phyloP scores from a whole-genome alignment of 2,329 filamentous ascomycete genomes.

The Neonectria magnoliae region DNA sequence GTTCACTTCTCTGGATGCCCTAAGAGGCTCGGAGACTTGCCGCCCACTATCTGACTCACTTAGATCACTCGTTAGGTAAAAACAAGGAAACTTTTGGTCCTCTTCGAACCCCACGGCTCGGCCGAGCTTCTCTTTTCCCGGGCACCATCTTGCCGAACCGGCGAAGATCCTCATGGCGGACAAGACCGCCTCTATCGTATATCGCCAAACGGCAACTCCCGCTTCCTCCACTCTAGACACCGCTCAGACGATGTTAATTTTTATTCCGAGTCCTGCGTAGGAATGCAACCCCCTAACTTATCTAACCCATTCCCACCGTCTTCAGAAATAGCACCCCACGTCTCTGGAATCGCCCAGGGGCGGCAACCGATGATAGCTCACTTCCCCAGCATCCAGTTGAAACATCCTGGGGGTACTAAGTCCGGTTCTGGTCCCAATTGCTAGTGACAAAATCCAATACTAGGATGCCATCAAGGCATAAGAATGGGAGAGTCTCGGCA shows the following conservation, averaged over 20 bases:
- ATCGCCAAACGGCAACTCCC: slow-evolving; percentile 5
- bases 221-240: neutral
- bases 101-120: neutral
- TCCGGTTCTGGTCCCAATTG: neutral
- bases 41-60: slow-evolving; percentile 10
- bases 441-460: neutral
- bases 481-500: slow-evolving; percentile 10
- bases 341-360: slow-evolving; percentile 28
- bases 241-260: neutral
- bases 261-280: neutral
- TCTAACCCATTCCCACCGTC: slow-evolving; percentile 17
- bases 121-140: neutral
- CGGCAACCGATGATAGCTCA: slow-evolving; percentile 19
- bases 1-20: neutral
- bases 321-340: slow-evolving; percentile 21
- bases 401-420: slow-evolving; percentile 16
- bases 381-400: slow-evolving; percentile 19
- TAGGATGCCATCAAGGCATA: neutral
- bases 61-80: neutral
- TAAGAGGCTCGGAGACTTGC: neutral
- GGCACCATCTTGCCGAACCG: neutral
- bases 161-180: neutral
- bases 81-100: neutral
- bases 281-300: slow-evolving; percentile 23
- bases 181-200: neutral